Conservation (phyloP, 148 eudicot genomes). For the Rhododendron henanense region DNA sequence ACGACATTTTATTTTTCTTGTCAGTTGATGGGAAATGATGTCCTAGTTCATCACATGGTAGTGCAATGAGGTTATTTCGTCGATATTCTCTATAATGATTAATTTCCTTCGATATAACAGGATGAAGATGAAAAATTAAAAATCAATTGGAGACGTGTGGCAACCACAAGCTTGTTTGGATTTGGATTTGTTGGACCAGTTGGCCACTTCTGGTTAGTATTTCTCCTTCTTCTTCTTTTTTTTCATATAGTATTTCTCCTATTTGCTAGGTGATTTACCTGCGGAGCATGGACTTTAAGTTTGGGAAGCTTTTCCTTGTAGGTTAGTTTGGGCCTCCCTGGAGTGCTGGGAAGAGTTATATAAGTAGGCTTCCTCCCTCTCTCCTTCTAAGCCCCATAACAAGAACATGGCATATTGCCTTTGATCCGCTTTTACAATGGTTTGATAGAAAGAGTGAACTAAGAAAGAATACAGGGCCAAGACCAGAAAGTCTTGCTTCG, state of each 20-base stretch:
- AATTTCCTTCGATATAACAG: slow-evolving; percentile 24
- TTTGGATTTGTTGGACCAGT: slow-evolving; percentile 93
- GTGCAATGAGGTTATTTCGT: neutral
- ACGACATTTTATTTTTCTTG: neutral
- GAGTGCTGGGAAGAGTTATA: neutral
- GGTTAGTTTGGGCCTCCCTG: neutral
- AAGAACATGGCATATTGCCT: neutral
- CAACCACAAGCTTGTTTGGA: slow-evolving; percentile 88
- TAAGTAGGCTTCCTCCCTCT: neutral
- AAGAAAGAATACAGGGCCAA: neutral
- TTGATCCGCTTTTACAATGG: neutral
- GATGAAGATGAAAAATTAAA: slow-evolving; percentile 50
- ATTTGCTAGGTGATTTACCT: neutral
- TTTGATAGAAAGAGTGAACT: neutral
- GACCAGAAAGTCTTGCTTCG: neutral
- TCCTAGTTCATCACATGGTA: neutral
- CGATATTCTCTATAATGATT: neutral
- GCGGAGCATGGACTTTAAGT: neutral
- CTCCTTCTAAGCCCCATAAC: neutral
- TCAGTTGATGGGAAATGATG: neutral
- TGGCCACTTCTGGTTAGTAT: slow-evolving; percentile 89
- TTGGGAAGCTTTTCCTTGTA: neutral
- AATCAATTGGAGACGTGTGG: slow-evolving; percentile 90
- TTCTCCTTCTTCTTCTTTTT: neutral
- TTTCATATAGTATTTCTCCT: slow-evolving; percentile 21